Percentiles rank a stretch among this genome's conserved stretches.
These are phyloP conservation scores for Diaporthe destruens DNA, from an alignment of 2,329 filamentous ascomycete genomes.

Conservation along the genomic window DNA sequence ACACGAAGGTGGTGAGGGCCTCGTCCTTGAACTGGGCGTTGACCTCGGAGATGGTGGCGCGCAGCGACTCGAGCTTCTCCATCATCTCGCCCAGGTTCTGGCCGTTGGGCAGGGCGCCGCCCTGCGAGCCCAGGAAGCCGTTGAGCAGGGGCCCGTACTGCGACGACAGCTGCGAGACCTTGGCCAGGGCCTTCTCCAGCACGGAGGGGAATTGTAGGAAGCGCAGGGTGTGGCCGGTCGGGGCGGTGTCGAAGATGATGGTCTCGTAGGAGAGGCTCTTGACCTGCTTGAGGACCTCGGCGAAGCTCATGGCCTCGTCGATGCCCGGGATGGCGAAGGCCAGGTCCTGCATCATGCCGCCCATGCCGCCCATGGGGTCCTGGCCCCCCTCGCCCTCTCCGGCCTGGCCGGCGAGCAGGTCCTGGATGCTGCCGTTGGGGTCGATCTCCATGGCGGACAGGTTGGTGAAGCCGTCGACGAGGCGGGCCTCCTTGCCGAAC, in stretches of 20 bases:
- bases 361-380: slow-evolving; percentile 78
- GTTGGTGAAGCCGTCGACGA: slow-evolving; percentile 92
- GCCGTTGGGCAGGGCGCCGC: slow-evolving; percentile 84
- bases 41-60: slow-evolving; percentile 93
- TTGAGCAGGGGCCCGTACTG: slow-evolving; percentile 98
- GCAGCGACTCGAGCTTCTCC: slow-evolving; percentile 92
- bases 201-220: slow-evolving; percentile 99
- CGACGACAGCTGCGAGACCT: slow-evolving; percentile 91
- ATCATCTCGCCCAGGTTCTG: slow-evolving; percentile 93
- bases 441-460: slow-evolving; percentile 99
- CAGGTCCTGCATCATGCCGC: slow-evolving; percentile 98
- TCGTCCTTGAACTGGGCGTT: slow-evolving; percentile 99
- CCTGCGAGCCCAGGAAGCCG: slow-evolving; percentile 84
- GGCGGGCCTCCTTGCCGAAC: slow-evolving; percentile 97
- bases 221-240: slow-evolving; percentile 96
- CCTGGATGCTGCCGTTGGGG: slow-evolving; percentile 97
- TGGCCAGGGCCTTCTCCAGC: slow-evolving; percentile 97
- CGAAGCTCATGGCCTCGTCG: slow-evolving; percentile 99
- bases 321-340: slow-evolving; percentile 98
- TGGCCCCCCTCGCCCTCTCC: slow-evolving; percentile 72
- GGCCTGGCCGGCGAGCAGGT: slow-evolving; percentile 82
- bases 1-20: slow-evolving; percentile 95
- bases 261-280: slow-evolving; percentile 99
- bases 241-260: slow-evolving; percentile 99
- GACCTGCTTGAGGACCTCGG: slow-evolving; percentile 98